Evolutionary conservation across 2,329 filamentous ascomycete genomes (phyloP).

Genomic region (Akanthomyces lecanii): DNA sequence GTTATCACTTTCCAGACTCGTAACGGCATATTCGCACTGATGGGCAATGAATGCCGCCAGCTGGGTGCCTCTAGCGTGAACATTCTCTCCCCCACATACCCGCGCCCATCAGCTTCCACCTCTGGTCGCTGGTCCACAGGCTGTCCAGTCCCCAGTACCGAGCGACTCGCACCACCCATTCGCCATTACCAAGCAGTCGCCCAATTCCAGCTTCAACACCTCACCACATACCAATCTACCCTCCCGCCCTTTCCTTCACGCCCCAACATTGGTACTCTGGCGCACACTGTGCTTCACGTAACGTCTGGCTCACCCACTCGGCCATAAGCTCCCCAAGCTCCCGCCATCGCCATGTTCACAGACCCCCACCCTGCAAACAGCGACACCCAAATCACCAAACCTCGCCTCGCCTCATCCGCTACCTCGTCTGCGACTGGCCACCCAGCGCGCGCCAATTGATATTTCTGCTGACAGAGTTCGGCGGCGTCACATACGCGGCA

Average conservation of each 20-base stretch:
- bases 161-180: background rate
- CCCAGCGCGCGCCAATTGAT: background rate
- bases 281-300: background rate
- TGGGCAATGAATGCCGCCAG: too few relatives aligned
- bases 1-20: too few relatives aligned
- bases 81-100: background rate
- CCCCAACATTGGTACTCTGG: background rate
- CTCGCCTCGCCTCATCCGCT: background rate
- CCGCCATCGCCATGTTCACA: background rate
- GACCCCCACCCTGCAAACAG: conserved; percentile 5
- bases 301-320: background rate
- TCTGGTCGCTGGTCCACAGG: too few relatives aligned
- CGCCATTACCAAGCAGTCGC: background rate
- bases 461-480: background rate
- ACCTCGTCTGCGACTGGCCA: background rate
- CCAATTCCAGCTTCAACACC: background rate
- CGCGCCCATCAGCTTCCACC: too few relatives aligned
- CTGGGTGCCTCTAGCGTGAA: background rate
- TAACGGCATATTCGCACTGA: too few relatives aligned
- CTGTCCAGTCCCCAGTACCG: too few relatives aligned
- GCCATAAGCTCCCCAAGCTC: background rate
- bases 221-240: background rate
- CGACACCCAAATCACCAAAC: background rate
- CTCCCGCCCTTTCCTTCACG: background rate
- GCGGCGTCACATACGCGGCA: background rate